Evolutionary conservation across 1,284 basidiomycete genomes (phyloP).

Genomic region (Acaromyces ingoldii): DNA sequence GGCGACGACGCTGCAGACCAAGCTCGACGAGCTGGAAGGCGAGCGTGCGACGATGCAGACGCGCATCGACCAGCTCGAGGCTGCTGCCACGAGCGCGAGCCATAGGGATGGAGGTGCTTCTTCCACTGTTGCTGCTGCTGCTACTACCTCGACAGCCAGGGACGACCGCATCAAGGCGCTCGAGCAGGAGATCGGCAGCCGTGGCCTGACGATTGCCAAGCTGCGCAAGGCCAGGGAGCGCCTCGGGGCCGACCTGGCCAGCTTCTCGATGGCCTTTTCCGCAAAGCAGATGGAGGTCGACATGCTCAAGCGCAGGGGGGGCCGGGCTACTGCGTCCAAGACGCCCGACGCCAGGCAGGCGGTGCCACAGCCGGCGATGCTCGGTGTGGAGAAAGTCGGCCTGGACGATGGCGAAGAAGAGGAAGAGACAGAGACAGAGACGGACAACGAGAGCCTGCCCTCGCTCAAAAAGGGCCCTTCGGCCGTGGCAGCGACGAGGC

Average conservation of each 20-base stretch:
- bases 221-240: conserved; percentile 34
- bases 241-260: conserved; percentile 26
- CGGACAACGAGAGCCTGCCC: not conserved
- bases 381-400: too few species aligned
- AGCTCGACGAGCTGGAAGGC: too few species aligned
- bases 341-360: too few species aligned
- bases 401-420: not conserved
- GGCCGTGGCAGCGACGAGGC: not conserved
- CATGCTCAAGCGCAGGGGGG: conserved; percentile 38
- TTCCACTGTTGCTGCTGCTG: too few species aligned
- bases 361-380: too few species aligned
- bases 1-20: too few species aligned
- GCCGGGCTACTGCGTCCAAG: too few species aligned
- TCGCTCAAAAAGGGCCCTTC: conserved; percentile 1
- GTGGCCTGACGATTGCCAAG: conserved; percentile 21
- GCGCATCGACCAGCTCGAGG: too few species aligned
- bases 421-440: not conserved
- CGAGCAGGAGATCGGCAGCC: conserved; percentile 17
- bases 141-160: too few species aligned
- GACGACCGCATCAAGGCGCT: conserved; percentile 12
- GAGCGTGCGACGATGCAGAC: too few species aligned
- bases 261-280: conserved; percentile 29
- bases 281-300: conserved; percentile 36
- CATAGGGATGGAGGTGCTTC: too few species aligned
- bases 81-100: too few species aligned